Percentiles rank a stretch among this genome's conserved stretches.
Evolutionary conservation across 2,329 filamentous ascomycete genomes (phyloP).

Genomic region (Leptoxyphium fumago): DNA sequence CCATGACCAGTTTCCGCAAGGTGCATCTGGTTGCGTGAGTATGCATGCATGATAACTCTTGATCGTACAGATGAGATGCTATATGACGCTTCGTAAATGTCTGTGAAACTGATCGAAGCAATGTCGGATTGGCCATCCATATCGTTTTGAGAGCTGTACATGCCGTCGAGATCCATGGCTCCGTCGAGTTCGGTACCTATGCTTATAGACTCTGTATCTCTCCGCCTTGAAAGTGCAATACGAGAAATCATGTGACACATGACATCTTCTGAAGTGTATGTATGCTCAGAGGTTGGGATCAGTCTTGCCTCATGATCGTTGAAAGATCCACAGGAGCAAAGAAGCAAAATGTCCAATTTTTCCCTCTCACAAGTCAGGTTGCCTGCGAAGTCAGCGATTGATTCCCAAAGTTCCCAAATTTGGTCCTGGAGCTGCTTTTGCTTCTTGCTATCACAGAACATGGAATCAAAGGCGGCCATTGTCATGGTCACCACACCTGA

Average conservation of each 20-base stretch:
- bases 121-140: slow-evolving; percentile 24
- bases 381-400: slow-evolving; percentile 21
- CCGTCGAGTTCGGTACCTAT: slow-evolving; percentile 33
- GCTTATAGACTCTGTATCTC: neutral
- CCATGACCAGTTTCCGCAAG: neutral
- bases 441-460: slow-evolving; percentile 13
- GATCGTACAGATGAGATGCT: slow-evolving; percentile 9
- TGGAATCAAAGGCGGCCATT: slow-evolving; percentile 18
- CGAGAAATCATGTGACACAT: slow-evolving; percentile 8
- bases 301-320: slow-evolving; percentile 5
- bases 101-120: slow-evolving; percentile 29
- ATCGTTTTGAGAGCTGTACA: slow-evolving; percentile 47
- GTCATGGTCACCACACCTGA: slow-evolving; percentile 1
- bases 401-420: slow-evolving; percentile 13
- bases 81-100: slow-evolving; percentile 21
- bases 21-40: neutral
- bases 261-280: slow-evolving; percentile 6
- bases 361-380: slow-evolving; percentile 26
- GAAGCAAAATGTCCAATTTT: slow-evolving; percentile 29
- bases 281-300: neutral
- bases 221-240: slow-evolving; percentile 2
- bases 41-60: slow-evolving; percentile 11
- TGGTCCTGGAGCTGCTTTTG: slow-evolving; percentile 15
- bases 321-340: slow-evolving; percentile 17
- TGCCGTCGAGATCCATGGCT: slow-evolving; percentile 52